Conservation (phyloP, 2,329 filamentous ascomycete species). For the Sclerotinia trifoliorum region DNA sequence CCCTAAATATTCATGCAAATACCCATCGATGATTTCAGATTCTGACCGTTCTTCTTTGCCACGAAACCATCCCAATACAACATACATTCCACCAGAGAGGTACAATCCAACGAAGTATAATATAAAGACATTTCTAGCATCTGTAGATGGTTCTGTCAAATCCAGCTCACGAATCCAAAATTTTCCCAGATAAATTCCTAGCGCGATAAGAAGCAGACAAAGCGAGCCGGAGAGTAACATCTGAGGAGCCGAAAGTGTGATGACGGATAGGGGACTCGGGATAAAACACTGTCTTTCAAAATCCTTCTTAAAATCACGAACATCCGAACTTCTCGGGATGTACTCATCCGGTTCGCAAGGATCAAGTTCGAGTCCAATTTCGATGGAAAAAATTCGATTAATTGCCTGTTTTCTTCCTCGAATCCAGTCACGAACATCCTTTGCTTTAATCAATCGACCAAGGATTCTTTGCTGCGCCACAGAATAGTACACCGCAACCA, state of each 20-base stretch:
- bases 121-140: conserved; percentile 14
- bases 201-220: background rate
- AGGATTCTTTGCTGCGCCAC: background rate
- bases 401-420: background rate
- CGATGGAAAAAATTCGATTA: background rate
- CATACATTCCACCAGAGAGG: background rate
- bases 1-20: background rate
- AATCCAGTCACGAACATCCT: conserved; percentile 6
- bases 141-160: background rate
- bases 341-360: conserved; percentile 6
- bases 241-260: background rate
- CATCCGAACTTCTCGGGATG: background rate
- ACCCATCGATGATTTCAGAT: background rate
- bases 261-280: background rate
- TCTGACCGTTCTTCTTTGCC: background rate
- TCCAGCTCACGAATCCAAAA: background rate
- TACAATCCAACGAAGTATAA: background rate
- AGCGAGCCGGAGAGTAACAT: background rate
- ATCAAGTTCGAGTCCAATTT: background rate
- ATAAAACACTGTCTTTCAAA: background rate
- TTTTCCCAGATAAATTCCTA: background rate
- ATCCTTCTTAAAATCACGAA: background rate
- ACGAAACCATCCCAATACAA: background rate
- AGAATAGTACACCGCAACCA: background rate
- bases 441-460: background rate